Percentiles rank a stretch among this genome's conserved stretches.
These are phyloP conservation scores for Scutellospora calospora DNA, from an alignment of 371 early-diverging fungal genomes.

Conservation along the genomic window DNA sequence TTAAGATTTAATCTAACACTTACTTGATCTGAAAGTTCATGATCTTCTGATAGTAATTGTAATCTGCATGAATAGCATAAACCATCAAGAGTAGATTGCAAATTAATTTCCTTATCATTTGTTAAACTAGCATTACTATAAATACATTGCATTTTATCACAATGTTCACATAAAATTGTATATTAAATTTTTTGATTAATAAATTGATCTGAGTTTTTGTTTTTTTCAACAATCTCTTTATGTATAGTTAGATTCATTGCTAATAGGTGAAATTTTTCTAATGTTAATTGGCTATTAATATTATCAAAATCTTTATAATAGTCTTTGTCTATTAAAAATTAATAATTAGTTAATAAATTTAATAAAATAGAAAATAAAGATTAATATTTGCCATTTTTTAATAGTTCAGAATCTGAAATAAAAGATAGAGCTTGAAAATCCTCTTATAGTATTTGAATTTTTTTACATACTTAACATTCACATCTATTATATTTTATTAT, in stretches of 20 bases:
- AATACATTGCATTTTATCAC: neutral
- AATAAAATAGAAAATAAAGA: no score
- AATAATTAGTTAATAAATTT: no score
- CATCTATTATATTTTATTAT: neutral
- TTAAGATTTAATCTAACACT: neutral
- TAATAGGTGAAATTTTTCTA: no score
- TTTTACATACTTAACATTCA: neutral
- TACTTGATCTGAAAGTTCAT: neutral
- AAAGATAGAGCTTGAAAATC: neutral
- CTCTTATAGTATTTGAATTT: neutral
- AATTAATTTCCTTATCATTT: neutral
- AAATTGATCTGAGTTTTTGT: neutral
- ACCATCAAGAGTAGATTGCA: neutral
- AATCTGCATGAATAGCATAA: slow-evolving; percentile 39
- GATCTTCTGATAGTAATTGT: neutral
- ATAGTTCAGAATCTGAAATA: no score
- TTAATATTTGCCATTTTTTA: no score
- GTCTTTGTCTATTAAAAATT: no score
- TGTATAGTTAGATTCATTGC: no score
- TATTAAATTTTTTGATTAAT: neutral
- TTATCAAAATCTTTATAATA: no score
- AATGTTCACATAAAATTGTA: neutral
- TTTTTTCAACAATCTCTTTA: no score
- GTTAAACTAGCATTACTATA: neutral
- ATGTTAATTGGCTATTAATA: no score